Evolutionary conservation across 2,329 filamentous ascomycete genomes (phyloP).

Genomic region (Exophiala lecanii-corni): DNA sequence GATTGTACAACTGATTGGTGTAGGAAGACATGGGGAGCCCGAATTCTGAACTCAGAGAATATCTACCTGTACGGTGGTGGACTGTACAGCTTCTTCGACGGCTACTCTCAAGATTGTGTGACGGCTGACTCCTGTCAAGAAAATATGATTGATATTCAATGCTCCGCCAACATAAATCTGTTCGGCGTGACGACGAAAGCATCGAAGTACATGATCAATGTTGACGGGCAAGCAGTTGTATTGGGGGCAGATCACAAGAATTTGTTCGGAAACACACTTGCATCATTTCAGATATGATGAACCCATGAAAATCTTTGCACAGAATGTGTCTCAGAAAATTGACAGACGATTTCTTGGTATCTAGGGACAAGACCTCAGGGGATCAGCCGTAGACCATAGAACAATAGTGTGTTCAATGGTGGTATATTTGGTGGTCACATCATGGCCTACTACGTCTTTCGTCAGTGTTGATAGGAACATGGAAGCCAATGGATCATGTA

Average conservation of each 20-base stretch:
- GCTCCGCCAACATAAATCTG: conserved; percentile 55
- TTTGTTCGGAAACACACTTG: conserved; percentile 60
- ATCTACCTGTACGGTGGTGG: conserved; percentile 68
- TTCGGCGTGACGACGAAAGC: conserved; percentile 73
- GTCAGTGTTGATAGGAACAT: too few species aligned
- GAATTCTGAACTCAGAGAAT: conserved; percentile 62
- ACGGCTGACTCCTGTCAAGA: conserved; percentile 65
- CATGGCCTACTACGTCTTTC: too few species aligned
- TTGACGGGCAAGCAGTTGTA: conserved; percentile 52
- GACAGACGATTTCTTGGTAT: too few species aligned
- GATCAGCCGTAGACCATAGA: too few species aligned
- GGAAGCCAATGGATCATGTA: too few species aligned
- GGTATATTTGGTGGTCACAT: too few species aligned
- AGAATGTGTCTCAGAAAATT: too few species aligned
- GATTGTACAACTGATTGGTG: conserved; percentile 55
- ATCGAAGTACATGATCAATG: conserved; percentile 65
- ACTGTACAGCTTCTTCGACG: conserved; percentile 78
- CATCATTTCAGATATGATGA: conserved; percentile 42
- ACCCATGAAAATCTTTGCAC: neutral
- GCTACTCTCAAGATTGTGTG: conserved; percentile 70
- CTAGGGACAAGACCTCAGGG: too few species aligned
- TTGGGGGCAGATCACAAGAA: conserved; percentile 60
- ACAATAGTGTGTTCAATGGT: too few species aligned
- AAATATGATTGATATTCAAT: conserved; percentile 70
- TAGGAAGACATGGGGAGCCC: conserved; percentile 72